Evolutionary conservation across 1,284 basidiomycete species (phyloP).

Genomic region (Tausonia pullulans): DNA sequence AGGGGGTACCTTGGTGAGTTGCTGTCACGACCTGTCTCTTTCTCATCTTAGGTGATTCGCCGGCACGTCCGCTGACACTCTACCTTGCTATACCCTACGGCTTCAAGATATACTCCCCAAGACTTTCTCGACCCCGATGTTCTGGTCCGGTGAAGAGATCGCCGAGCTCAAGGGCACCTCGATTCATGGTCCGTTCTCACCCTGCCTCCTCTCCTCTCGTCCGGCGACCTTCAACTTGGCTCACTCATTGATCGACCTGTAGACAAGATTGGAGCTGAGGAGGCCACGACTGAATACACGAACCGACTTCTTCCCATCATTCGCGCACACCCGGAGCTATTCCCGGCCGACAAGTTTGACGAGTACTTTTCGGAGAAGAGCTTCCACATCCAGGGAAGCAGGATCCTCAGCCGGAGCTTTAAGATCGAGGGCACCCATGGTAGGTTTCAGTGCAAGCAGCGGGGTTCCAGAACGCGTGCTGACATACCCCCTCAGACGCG

Average conservation of each 20-base stretch:
- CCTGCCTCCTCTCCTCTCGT: not conserved
- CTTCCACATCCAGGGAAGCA: slow-evolving; percentile 84
- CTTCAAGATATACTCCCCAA: slow-evolving; percentile 46
- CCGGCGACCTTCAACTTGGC: not conserved
- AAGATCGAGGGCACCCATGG: slow-evolving; percentile 44
- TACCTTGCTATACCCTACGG: slow-evolving; percentile 11
- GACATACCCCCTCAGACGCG: slow-evolving; percentile 19
- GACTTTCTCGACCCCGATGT: slow-evolving; percentile 85
- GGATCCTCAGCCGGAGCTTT: slow-evolving; percentile 87
- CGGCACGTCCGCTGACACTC: slow-evolving; percentile 11
- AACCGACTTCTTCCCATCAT: slow-evolving; percentile 49
- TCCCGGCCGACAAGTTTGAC: slow-evolving; percentile 42
- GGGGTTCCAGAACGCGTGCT: slow-evolving; percentile 17
- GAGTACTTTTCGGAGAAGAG: slow-evolving; percentile 56
- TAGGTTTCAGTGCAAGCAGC: not conserved
- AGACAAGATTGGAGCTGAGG: slow-evolving; percentile 77
- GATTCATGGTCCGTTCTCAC: slow-evolving; percentile 56
- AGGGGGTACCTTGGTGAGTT: slow-evolving; percentile 52
- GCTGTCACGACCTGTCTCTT: not conserved
- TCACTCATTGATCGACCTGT: slow-evolving; percentile 19
- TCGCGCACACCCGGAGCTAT: slow-evolving; percentile 59
- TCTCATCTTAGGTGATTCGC: not conserved
- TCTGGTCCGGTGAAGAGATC: slow-evolving; percentile 70
- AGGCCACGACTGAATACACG: slow-evolving; percentile 66
- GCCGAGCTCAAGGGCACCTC: slow-evolving; percentile 70